Base-by-base conservation (phyloP, 176 grass and related monocot species). In the Phyllostachys edulis region DNA sequence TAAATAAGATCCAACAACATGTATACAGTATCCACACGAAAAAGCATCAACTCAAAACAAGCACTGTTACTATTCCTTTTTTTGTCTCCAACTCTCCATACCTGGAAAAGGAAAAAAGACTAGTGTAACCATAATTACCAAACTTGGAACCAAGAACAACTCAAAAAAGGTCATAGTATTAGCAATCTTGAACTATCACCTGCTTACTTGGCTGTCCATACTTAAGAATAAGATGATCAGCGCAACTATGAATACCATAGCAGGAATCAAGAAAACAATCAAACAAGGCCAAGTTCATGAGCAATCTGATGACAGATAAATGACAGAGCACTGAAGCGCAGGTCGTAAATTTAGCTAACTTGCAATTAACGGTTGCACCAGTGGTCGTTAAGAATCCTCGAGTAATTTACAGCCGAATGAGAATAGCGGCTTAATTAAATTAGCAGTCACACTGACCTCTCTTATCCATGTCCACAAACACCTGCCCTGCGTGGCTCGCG, bases 391-490 rank as follows among this genome's bases (percentile, higher is more conserved):
- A 0, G 4, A 55, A n/a, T 63, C 2, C 3, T 75, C 34, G 7
- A 29, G 32, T 55, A 82, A 79, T 81, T 76, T 21, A 75, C 49
- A 51, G 44, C 49, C 51, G 24, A 72, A 78, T 57, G 52, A 18
- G 67, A 52, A 24, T 1, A 59, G 5, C 20, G 3, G 39, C 17
- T 60, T 52, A 40, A 36, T 73, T 9, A 61, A 32, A 67, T 52
- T 21, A 24, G 9, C 32, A 71, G 47, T 64, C 29, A 71, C 41
- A 86, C 79, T 81, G 75, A 95, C 96, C 96, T 98, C 80, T 90
- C 63, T 84, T 88, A 80, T 81, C 86, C 62, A 87, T 83, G 79
- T 94, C 88, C 14, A 87, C 87, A 37, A 98, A 98, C 82, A 83
- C 69, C 59, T 94, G 78, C 14, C 60, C 79, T 1, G 84, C 74